Base-by-base conservation (phyloP, 164 flowering plant genomes). In the Dillenia suffruticosa region DNA sequence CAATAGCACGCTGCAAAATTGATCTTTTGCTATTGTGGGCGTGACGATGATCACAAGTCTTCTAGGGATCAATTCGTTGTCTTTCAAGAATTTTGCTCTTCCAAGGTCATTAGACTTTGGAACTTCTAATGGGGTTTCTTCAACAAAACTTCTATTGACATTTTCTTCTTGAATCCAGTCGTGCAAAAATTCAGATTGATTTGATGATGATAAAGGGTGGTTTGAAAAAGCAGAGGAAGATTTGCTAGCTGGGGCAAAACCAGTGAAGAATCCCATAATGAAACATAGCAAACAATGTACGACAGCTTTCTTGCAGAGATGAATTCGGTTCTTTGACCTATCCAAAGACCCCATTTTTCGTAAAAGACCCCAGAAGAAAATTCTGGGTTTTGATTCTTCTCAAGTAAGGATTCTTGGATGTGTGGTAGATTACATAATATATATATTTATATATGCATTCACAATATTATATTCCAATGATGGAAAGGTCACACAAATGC, bases 231-330 rank as follows among this genome's bases (percentile, higher is more conserved):
- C 59, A 15, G 71, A 54, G 0, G 89, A 74, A 60, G 82, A 8
- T 8, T 68, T 81, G 17, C 77, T 72, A 1, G 81, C 69, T 7
- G 96, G n/a, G 56, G 90, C 87, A 59, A 92, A 86, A 46, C 99
- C 99, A 0, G 85, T 82, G 87, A 92, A 86, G 82, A 94, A 87
- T 0, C 99, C 99, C 86, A 88, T 82, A 0, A 83, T 79, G 60
- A 94, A 94, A 68, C 99, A 94, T 12, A 92, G 45, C 24, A 78
- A 62, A 69, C 92, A 94, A 73, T 94, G 97, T 52, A 86, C 57
- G 2, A 73, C 59, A 7, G 97, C 96, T 64, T 83, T 91, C 83
- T 88, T 86, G 92, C 97, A 92, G 65, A 85, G 14, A 51, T 84
- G 93, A 55, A 74, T 70, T 68, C 79, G 82, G 76, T 86, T 91